A percentile compares a stretch with the other conserved stretches of the same genome.
These are phyloP conservation scores for Penicillium simplicissimum DNA, from an alignment of 495 filamentous ascomycete genomes.

Conservation along the genomic window DNA sequence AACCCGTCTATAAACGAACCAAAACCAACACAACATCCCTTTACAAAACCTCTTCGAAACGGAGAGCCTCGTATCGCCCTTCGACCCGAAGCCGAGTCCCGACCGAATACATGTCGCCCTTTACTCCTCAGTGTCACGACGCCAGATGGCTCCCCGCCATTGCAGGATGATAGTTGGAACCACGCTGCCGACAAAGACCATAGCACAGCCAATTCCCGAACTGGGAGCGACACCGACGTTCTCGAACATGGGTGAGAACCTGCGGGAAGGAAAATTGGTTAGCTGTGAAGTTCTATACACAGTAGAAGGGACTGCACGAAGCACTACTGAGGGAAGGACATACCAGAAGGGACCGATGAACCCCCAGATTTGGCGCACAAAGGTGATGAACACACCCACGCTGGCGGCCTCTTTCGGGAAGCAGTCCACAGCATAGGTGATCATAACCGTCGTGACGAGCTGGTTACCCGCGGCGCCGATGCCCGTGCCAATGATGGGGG, in stretches of 20 bases:
- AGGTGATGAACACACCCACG: constrained; percentile 56
- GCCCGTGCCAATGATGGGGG: constrained; percentile 51
- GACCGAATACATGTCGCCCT: neutral
- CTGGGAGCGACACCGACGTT: constrained; percentile 44
- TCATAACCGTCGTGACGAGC: constrained; percentile 54
- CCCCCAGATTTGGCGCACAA: constrained; percentile 55
- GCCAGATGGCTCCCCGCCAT: constrained; percentile 29
- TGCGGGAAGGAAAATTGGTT: constrained; percentile 9
- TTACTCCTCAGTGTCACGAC: constrained; percentile 16
- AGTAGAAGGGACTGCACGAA: neutral
- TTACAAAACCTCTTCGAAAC: neutral
- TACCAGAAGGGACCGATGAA: constrained; percentile 61
- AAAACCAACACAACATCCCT: neutral
- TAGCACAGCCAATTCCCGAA: constrained; percentile 34
- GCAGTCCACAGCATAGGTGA: constrained; percentile 56
- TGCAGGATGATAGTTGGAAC: constrained; percentile 39
- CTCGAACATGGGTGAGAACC: constrained; percentile 48
- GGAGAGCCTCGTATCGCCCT: neutral
- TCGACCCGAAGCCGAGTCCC: neutral
- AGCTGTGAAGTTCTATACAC: neutral
- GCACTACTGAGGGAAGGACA: constrained; percentile 7
- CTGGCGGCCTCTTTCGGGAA: constrained; percentile 47
- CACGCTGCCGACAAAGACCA: constrained; percentile 40
- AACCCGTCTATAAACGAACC: neutral
- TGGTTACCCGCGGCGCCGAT: constrained; percentile 56